A percentile compares a stretch with the other conserved stretches of the same genome.
Conservation (phyloP, 176 grass and related monocot species). For the Aegilops longissima region DNA sequence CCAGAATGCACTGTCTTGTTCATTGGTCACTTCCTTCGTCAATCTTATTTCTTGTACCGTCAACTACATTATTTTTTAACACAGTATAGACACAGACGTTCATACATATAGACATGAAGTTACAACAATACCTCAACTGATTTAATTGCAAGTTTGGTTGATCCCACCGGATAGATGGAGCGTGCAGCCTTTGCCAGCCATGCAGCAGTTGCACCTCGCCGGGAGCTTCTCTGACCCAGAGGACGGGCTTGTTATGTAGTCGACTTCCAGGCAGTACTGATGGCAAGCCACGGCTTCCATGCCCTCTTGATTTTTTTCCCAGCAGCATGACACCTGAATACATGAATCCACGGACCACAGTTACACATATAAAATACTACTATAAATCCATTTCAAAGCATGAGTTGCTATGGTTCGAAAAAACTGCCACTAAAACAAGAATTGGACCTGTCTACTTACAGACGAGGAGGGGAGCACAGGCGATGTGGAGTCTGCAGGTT, state of each 20-base stretch:
- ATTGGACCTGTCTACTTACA: background rate
- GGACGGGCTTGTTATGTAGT: no score
- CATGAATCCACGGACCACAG: background rate
- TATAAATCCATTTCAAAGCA: background rate
- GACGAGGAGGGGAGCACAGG: background rate
- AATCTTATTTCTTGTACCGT: no score
- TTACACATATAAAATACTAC: background rate
- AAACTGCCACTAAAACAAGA: background rate
- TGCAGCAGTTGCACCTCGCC: constrained; percentile 56
- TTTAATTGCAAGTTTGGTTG: background rate
- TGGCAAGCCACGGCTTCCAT: constrained; percentile 36
- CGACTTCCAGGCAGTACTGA: constrained; percentile 11
- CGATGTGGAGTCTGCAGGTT: constrained; percentile 17
- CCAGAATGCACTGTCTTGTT: no score
- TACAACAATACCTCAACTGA: background rate
- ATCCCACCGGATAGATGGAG: constrained; percentile 51
- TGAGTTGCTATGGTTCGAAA: background rate
- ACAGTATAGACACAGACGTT: background rate
- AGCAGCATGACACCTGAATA: background rate
- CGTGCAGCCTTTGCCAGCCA: constrained; percentile 51
- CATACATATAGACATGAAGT: background rate
- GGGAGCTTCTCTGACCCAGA: background rate
- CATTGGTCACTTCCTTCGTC: no score
- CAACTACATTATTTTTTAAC: no score
- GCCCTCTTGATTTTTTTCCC: background rate